Percentiles rank a stretch among this genome's conserved stretches.
Evolutionary conservation across 1,284 basidiomycete genomes (phyloP).

Genomic region (Puccinia sorghi): DNA sequence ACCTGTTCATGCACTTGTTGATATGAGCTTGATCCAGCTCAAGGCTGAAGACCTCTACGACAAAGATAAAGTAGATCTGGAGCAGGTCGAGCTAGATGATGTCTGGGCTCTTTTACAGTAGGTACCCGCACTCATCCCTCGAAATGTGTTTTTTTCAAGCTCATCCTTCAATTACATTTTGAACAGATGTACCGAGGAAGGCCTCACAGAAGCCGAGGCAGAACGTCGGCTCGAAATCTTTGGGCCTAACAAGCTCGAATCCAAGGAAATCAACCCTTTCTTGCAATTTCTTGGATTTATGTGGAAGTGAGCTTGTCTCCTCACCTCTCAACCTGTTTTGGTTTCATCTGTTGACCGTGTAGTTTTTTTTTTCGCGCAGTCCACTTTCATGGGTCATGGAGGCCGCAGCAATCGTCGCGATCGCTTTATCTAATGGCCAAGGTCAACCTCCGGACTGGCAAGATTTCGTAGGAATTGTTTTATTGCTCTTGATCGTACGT

Average conservation of each 20-base stretch:
- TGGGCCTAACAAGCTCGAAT: slow-evolving; percentile 92
- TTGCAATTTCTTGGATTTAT: slow-evolving; percentile 64
- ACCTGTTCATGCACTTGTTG: slow-evolving; percentile 57
- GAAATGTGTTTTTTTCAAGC: slow-evolving; percentile 53
- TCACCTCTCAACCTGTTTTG: slow-evolving; percentile 57
- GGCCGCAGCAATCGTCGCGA: slow-evolving; percentile 92
- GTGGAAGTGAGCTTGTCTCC: slow-evolving; percentile 47
- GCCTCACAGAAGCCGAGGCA: slow-evolving; percentile 76
- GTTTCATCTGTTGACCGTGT: slow-evolving; percentile 71
- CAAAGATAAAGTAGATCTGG: slow-evolving; percentile 98
- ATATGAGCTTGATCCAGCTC: slow-evolving; percentile 69
- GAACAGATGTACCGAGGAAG: slow-evolving; percentile 64
- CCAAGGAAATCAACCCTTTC: slow-evolving; percentile 80
- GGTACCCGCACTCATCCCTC: slow-evolving; percentile 55
- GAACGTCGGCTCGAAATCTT: slow-evolving; percentile 83
- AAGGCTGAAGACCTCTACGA: slow-evolving; percentile 93
- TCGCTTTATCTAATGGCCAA: slow-evolving; percentile 91
- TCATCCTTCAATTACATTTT: slow-evolving; percentile 83
- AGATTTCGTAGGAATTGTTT: slow-evolving; percentile 94
- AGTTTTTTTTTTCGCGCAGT: not conserved
- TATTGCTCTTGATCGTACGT: slow-evolving; percentile 72
- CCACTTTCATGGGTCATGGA: slow-evolving; percentile 99
- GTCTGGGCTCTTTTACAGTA: slow-evolving; percentile 95
- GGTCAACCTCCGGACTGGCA: slow-evolving; percentile 86
- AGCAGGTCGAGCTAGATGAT: slow-evolving; percentile 93